phyloP scores from a whole-genome alignment of 2,329 filamentous ascomycete genomes.

The Aureobasidium subglaciale region DNA sequence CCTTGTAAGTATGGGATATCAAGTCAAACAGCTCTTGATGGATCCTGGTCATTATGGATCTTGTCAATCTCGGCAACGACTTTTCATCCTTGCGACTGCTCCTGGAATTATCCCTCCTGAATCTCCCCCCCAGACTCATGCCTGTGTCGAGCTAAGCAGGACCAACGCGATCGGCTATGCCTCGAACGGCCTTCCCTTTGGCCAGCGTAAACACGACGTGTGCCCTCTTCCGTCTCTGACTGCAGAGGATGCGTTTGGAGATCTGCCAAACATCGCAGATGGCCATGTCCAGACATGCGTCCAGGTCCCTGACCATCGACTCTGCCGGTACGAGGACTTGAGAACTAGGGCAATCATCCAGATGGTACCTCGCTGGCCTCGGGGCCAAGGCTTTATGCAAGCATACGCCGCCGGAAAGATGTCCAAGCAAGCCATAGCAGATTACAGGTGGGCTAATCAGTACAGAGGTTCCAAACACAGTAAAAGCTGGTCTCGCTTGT shows the following conservation, averaged over 20 bases:
- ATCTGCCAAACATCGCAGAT: constrained; percentile 59
- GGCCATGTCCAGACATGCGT: constrained; percentile 56
- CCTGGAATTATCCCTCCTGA: constrained; percentile 54
- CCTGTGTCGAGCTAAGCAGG: constrained; percentile 19
- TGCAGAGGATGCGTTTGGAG: constrained; percentile 47
- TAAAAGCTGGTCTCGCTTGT: constrained; percentile 45
- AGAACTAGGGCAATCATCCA: constrained; percentile 42
- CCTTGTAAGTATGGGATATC: constrained; percentile 70
- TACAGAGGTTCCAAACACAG: constrained; percentile 30
- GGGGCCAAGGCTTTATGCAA: constrained; percentile 25
- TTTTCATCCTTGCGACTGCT: constrained; percentile 66
- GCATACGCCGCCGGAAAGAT: constrained; percentile 18
- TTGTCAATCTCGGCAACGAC: constrained; percentile 56
- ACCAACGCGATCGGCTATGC: constrained; percentile 51
- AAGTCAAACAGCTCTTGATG: constrained; percentile 59
- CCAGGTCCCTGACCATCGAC: constrained; percentile 60
- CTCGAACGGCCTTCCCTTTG: constrained; percentile 55
- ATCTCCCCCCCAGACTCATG: constrained; percentile 55
- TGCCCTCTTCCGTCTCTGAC: constrained; percentile 57
- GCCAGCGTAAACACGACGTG: constrained; percentile 41
- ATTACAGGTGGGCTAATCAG: constrained; percentile 15
- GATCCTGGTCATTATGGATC: constrained; percentile 65
- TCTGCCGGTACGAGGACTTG: constrained; percentile 36
- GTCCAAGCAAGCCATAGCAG: constrained; percentile 6
- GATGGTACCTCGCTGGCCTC: constrained; percentile 52